Percentiles rank a stretch among this genome's conserved stretches.
phyloP scores from a whole-genome alignment of 1,284 basidiomycete species.

The Sphaerobolus stellatus region DNA sequence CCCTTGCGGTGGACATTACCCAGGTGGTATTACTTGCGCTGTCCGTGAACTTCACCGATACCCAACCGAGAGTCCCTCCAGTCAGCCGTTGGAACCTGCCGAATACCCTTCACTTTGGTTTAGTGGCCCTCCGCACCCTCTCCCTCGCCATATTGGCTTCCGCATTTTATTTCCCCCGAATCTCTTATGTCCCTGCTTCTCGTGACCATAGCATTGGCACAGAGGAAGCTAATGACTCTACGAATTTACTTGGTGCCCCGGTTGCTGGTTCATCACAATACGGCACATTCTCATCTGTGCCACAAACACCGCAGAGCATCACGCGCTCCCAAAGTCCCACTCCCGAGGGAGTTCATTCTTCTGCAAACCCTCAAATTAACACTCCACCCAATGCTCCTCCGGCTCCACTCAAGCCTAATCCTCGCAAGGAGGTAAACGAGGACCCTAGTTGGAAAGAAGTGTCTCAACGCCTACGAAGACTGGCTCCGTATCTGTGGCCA shows the following conservation, averaged over 20 bases:
- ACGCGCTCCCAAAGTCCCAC: constrained; percentile 63
- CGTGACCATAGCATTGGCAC: no score
- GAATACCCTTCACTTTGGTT: constrained; percentile 50
- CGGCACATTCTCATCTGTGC: constrained; percentile 64
- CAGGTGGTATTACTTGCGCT: constrained; percentile 55
- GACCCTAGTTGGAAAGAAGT: constrained; percentile 70
- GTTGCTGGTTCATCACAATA: constrained; percentile 58
- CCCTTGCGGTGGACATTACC: constrained; percentile 58
- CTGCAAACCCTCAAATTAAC: constrained; percentile 14
- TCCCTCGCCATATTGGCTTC: constrained; percentile 58
- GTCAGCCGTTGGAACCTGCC: constrained; percentile 20
- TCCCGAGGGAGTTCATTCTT: constrained; percentile 33
- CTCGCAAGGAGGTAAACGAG: constrained; percentile 53
- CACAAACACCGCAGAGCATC: constrained; percentile 52
- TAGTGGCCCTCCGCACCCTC: constrained; percentile 65
- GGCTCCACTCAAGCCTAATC: constrained; percentile 26
- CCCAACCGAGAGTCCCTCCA: constrained; percentile 23
- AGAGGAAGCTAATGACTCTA: constrained; percentile 40
- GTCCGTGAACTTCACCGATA: constrained; percentile 39
- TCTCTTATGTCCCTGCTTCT: constrained; percentile 53
- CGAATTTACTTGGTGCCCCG: constrained; percentile 46
- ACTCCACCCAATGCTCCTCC: neutral
- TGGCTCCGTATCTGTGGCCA: constrained; percentile 84
- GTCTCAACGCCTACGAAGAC: constrained; percentile 54
- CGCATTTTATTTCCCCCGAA: constrained; percentile 56